Conservation (phyloP, 2,329 filamentous ascomycete genomes). For the Fusarium luffae region DNA sequence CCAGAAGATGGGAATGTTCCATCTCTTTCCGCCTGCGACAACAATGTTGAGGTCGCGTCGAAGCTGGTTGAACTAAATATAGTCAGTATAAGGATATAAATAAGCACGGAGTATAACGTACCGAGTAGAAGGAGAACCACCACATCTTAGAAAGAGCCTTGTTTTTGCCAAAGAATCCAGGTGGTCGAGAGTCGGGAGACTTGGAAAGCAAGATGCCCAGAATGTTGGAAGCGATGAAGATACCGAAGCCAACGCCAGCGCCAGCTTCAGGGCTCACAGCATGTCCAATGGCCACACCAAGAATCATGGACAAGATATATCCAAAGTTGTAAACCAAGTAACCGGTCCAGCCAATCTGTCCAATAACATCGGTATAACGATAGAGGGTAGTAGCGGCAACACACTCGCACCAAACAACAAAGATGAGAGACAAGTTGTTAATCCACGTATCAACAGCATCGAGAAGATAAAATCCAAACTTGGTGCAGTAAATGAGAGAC, state of each 20-base stretch:
- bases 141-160: background rate
- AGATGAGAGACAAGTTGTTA: background rate
- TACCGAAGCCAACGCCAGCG: background rate
- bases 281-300: background rate
- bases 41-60: background rate
- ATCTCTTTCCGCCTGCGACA: background rate
- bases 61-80: background rate
- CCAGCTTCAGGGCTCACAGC: background rate
- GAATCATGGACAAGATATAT: background rate
- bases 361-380: background rate
- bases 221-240: background rate
- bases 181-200: background rate
- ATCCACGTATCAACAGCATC: slow-evolving; percentile 3
- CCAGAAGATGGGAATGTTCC: background rate
- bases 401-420: slow-evolving; percentile 1
- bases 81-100: background rate
- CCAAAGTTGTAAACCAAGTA: background rate
- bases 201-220: background rate
- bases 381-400: background rate
- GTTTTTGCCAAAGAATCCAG: background rate
- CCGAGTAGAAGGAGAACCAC: background rate
- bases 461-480: background rate
- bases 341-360: background rate
- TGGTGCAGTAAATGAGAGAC: background rate
- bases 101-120: accelerated